Evolutionary conservation across 164 flowering plant species (phyloP).

Genomic region (Annona squamosa): DNA sequence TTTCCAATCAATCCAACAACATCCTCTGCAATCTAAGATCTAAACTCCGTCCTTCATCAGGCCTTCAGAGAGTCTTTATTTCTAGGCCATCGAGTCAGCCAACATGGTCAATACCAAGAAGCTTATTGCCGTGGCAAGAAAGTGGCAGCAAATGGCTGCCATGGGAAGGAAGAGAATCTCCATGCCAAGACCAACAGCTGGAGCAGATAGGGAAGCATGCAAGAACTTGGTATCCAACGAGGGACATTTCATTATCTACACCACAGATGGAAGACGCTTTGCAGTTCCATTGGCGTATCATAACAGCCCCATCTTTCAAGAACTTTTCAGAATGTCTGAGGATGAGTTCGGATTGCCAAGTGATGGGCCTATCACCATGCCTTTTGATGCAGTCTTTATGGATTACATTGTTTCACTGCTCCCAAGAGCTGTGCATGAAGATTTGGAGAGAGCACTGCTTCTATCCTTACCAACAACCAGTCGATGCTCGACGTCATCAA

Average conservation of each 20-base stretch:
- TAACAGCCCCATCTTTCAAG: constrained; percentile 32
- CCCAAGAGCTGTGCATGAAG: constrained; percentile 12
- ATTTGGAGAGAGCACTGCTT: constrained; percentile 16
- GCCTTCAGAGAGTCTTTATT: neutral
- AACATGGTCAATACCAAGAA: constrained; percentile 6
- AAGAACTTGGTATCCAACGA: neutral
- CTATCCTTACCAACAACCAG: neutral
- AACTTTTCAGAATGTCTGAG: constrained; percentile 32
- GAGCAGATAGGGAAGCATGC: neutral
- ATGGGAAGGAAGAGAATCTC: constrained; percentile 16
- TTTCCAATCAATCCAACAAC: neutral
- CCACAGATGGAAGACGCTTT: constrained; percentile 31
- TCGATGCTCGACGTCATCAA: neutral
- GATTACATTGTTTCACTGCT: constrained; percentile 24
- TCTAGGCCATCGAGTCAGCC: neutral
- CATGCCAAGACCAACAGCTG: neutral
- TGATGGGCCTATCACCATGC: constrained; percentile 28
- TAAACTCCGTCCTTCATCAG: no score
- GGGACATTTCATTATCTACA: constrained; percentile 30
- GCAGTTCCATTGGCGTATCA: constrained; percentile 25
- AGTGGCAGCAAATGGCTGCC: constrained; percentile 10
- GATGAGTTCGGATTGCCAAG: constrained; percentile 30
- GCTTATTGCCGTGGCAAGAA: neutral
- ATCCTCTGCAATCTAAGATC: neutral
- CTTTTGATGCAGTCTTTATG: constrained; percentile 30